These are phyloP conservation scores for Thelonectria discophora DNA, from an alignment of 2,329 filamentous ascomycete genomes.

Conservation along the genomic window DNA sequence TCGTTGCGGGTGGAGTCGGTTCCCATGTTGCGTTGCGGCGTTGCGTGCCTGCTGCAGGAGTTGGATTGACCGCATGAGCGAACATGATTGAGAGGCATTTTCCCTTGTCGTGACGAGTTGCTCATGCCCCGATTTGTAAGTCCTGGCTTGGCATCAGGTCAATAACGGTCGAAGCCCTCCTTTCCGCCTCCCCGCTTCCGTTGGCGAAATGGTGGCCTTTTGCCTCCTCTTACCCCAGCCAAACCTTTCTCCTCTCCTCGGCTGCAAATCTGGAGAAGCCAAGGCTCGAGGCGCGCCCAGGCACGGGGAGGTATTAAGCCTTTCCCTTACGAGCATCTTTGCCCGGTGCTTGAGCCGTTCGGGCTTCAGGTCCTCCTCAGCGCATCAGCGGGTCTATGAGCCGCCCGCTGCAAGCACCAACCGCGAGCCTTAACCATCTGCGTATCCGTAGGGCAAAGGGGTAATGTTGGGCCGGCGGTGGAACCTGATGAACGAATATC, in stretches of 20 bases:
- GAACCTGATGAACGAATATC: neutral
- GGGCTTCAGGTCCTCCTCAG: neutral
- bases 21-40: neutral
- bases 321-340: neutral
- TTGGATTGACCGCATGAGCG: neutral
- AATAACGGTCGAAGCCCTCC: no score
- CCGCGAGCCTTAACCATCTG: neutral
- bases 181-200: neutral
- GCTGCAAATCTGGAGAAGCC: neutral
- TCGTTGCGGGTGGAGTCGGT: neutral
- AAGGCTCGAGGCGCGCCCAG: neutral
- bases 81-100: constrained; percentile 7
- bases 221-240: neutral
- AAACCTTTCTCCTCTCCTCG: neutral
- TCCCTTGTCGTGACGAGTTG: neutral
- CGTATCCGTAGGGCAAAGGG: neutral
- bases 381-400: neutral
- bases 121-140: neutral
- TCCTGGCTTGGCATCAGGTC: neutral
- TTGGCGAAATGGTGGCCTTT: neutral
- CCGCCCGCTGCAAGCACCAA: neutral
- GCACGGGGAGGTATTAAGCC: neutral
- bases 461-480: neutral
- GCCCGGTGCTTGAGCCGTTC: neutral
- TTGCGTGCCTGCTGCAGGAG: neutral